Evolutionary conservation across 2,329 filamentous ascomycete species (phyloP).

Genomic region (Fragosphaeria purpurea): DNA sequence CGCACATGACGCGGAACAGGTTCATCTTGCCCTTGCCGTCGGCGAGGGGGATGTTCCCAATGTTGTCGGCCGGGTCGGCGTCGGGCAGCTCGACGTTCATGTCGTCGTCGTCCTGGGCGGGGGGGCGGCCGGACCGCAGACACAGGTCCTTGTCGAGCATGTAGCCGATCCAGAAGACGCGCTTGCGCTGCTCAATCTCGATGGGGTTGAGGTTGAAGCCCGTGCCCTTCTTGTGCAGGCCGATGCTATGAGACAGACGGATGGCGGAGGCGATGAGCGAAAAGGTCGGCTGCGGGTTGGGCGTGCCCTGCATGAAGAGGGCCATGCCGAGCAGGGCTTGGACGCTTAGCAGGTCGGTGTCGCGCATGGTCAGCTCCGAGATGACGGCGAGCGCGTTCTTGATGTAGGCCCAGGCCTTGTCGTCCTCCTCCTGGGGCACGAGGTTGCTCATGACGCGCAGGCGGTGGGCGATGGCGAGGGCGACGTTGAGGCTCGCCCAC

Average conservation of each 20-base stretch:
- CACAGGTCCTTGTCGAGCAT: slow-evolving; percentile 56
- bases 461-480: slow-evolving; percentile 83
- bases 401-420: slow-evolving; percentile 88
- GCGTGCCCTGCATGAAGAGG: slow-evolving; percentile 89
- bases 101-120: slow-evolving; percentile 54
- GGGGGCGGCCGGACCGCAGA: slow-evolving; percentile 48
- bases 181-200: slow-evolving; percentile 78
- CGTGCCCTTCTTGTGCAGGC: slow-evolving; percentile 84
- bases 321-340: slow-evolving; percentile 91
- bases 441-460: slow-evolving; percentile 92
- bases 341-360: slow-evolving; percentile 88
- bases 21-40: slow-evolving; percentile 92
- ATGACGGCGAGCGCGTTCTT: slow-evolving; percentile 96
- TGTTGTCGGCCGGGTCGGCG: slow-evolving; percentile 80
- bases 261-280: slow-evolving; percentile 86
- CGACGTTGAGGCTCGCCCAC: slow-evolving; percentile 96
- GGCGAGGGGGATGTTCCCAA: slow-evolving; percentile 84
- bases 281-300: slow-evolving; percentile 90
- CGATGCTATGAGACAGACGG: slow-evolving; percentile 83
- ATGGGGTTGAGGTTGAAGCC: slow-evolving; percentile 89
- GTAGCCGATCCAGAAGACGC: slow-evolving; percentile 58
- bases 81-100: slow-evolving; percentile 96
- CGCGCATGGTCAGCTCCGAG: slow-evolving; percentile 87
- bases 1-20: slow-evolving; percentile 84
- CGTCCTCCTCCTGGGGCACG: slow-evolving; percentile 81